Percentiles rank a stretch among this genome's conserved stretches.
phyloP scores from a whole-genome alignment of 2,329 filamentous ascomycete species.

The Colletotrichum cuscutae region DNA sequence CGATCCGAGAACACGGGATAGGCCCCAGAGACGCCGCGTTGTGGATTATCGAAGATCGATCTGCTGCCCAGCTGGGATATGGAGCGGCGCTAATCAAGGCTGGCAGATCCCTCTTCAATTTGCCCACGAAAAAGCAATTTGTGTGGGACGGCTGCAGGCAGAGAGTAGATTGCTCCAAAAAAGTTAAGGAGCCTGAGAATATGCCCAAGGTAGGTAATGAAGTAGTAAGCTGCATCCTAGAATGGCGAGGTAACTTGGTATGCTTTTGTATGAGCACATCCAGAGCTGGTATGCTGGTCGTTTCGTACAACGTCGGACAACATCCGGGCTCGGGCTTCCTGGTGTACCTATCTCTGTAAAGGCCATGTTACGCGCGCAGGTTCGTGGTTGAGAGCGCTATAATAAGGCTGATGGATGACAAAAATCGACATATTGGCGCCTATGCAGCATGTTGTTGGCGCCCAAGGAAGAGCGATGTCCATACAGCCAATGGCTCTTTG shows the following conservation, averaged over 20 bases:
- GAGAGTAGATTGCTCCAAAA: neutral
- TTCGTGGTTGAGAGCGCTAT: neutral
- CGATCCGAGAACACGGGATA: slow-evolving; percentile 7
- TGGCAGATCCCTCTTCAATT: neutral
- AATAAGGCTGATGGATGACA: neutral
- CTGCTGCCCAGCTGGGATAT: neutral
- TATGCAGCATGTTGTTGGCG: neutral
- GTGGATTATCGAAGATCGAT: slow-evolving; percentile 6
- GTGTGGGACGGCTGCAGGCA: neutral
- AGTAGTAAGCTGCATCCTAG: neutral
- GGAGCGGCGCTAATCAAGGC: neutral
- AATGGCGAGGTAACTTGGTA: neutral
- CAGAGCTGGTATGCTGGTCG: neutral
- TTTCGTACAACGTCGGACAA: neutral
- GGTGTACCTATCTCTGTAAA: too few relatives aligned
- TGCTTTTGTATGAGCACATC: neutral
- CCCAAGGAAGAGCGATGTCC: neutral
- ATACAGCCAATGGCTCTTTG: neutral
- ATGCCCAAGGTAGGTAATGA: too few relatives aligned
- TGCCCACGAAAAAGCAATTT: neutral
- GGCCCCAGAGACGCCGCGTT: neutral
- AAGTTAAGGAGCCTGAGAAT: too few relatives aligned
- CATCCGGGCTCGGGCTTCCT: neutral
- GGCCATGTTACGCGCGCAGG: neutral
- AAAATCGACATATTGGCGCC: neutral